A percentile compares a stretch with the other conserved stretches of the same genome.
phyloP scores from a whole-genome alignment of 345 rosid genomes.

The Linum tenue region DNA sequence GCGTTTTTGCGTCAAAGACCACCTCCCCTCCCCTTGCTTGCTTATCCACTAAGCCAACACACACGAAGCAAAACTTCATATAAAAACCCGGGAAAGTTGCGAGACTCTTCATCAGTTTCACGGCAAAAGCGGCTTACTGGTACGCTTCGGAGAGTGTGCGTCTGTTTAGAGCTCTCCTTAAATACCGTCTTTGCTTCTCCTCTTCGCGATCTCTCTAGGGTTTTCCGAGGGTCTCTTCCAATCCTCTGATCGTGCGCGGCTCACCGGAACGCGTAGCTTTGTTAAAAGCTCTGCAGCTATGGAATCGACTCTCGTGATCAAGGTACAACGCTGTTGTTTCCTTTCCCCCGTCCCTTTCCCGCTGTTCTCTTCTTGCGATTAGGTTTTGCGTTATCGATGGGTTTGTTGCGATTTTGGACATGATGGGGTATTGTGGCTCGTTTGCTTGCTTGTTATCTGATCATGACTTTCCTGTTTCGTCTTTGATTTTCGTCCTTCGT shows the following conservation, averaged over 20 bases:
- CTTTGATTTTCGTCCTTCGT: too few species aligned
- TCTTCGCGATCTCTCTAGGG: too few species aligned
- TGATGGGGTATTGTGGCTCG: background rate
- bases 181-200: too few species aligned
- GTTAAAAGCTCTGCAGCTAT: background rate
- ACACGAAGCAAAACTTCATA: background rate
- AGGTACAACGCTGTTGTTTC: background rate
- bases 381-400: background rate
- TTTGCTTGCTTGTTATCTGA: background rate
- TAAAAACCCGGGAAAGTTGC: background rate
- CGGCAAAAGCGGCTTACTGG: background rate
- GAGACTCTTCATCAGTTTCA: background rate
- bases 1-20: too few species aligned
- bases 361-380: background rate
- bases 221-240: too few species aligned
- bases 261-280: conserved; percentile 3
- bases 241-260: background rate
- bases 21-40: background rate
- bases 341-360: background rate
- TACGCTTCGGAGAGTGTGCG: background rate
- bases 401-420: background rate
- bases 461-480: background rate
- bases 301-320: background rate
- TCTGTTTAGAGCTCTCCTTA: too few species aligned
- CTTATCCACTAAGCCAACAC: background rate